A percentile compares a stretch with the other conserved stretches of the same genome.
These are phyloP conservation scores for Musa itinerans DNA, from an alignment of 176 grass and related monocot species.

Conservation along the genomic window DNA sequence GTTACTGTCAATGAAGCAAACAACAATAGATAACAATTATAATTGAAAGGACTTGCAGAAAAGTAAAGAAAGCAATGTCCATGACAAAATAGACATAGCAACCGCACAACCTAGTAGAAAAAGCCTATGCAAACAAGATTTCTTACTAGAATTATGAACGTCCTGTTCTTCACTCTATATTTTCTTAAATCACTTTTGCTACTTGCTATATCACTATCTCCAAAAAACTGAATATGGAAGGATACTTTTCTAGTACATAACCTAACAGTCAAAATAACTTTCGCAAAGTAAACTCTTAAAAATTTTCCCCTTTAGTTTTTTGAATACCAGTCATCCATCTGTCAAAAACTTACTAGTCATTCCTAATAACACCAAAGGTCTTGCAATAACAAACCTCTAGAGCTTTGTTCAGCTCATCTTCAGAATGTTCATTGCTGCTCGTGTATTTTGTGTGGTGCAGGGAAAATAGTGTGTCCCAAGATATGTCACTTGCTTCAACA, in stretches of 20 bases:
- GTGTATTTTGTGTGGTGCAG: constrained; percentile 84
- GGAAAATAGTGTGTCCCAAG: constrained; percentile 61
- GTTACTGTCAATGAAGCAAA: too few relatives aligned
- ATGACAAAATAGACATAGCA: too few relatives aligned
- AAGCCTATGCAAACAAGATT: too few relatives aligned
- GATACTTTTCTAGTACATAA: neutral
- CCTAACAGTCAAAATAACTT: neutral
- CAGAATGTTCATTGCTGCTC: constrained; percentile 45
- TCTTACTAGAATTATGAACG: too few relatives aligned
- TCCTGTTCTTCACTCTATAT: too few relatives aligned
- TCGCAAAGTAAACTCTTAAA: neutral
- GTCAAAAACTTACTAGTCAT: neutral
- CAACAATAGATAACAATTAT: too few relatives aligned
- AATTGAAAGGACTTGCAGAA: too few relatives aligned
- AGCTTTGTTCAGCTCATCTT: constrained; percentile 77
- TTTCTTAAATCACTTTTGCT: too few relatives aligned
- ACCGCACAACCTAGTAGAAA: too few relatives aligned
- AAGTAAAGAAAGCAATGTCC: too few relatives aligned
- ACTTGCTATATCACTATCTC: too few relatives aligned
- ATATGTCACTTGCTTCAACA: constrained; percentile 65
- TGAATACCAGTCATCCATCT: neutral
- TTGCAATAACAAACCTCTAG: constrained; percentile 48
- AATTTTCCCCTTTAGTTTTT: neutral
- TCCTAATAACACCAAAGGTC: neutral
- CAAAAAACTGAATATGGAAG: neutral